phyloP scores from a whole-genome alignment of 176 grass and related monocot genomes.

The Sorghum bicolor region Sorghum_bicolor_NCBIv3 NC_012873.2:48068001-48068500 shows the following conservation, averaged over 20 bases:
- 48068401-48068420: not conserved
- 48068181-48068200: too few species aligned
- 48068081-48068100: not conserved
- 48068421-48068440: not conserved
- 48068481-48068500: not conserved
- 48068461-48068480: not conserved
- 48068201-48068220: not conserved
- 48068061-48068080: not conserved
- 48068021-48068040: not conserved
- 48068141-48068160: too few species aligned
- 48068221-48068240: not conserved
- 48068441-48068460: not conserved
- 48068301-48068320: not conserved
- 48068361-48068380: not conserved
- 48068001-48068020: not conserved
- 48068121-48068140: too few species aligned
- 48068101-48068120: not conserved
- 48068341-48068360: not conserved
- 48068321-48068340: not conserved
- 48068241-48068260: not conserved
- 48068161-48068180: too few species aligned
- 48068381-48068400: not conserved
- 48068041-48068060: not conserved
- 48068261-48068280: not conserved
- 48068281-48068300: not conserved